Evolutionary conservation across 2,329 filamentous ascomycete genomes (phyloP).

Genomic region (Trichoderma brevicompactum): DNA sequence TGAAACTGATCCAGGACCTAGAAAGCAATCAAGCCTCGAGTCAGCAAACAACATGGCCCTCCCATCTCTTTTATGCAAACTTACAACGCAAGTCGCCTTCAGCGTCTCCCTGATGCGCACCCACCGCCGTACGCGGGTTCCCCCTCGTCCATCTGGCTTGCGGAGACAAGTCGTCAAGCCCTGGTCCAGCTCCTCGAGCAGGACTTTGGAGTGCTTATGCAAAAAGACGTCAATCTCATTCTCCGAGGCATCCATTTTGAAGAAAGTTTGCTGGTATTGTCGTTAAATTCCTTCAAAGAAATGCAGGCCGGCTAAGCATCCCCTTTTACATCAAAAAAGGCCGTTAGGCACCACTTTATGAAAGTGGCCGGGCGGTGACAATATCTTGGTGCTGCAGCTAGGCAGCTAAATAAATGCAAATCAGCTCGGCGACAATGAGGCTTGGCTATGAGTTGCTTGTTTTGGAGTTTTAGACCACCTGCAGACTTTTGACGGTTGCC

Average conservation of each 20-base stretch:
- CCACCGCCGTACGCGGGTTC: conserved; percentile 50
- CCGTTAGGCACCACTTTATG: conserved; percentile 25
- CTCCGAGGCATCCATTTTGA: conserved; percentile 62
- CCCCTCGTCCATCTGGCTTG: conserved; percentile 53
- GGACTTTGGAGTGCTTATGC: conserved; percentile 62
- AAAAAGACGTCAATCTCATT: conserved; percentile 65
- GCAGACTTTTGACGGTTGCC: conserved; percentile 11
- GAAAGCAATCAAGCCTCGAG: neutral
- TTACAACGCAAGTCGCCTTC: conserved; percentile 54
- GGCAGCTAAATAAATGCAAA: conserved; percentile 15
- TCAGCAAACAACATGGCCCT: neutral
- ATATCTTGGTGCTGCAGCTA: neutral
- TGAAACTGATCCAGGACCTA: conserved; percentile 83
- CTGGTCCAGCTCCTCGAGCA: conserved; percentile 62
- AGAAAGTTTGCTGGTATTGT: neutral
- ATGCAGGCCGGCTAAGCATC: neutral
- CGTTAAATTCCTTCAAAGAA: neutral
- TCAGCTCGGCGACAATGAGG: neutral
- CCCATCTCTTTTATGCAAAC: neutral
- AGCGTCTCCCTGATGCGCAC: conserved; percentile 56
- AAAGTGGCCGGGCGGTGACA: conserved; percentile 2
- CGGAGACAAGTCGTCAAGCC: conserved; percentile 58
- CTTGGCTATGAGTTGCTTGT: neutral
- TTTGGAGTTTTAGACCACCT: neutral
- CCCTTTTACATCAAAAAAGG: conserved; percentile 6